A percentile compares a stretch with the other conserved stretches of the same genome.
Conservation (phyloP, 2,329 filamentous ascomycete species). For the Pseudocercospora crystallina region DNA sequence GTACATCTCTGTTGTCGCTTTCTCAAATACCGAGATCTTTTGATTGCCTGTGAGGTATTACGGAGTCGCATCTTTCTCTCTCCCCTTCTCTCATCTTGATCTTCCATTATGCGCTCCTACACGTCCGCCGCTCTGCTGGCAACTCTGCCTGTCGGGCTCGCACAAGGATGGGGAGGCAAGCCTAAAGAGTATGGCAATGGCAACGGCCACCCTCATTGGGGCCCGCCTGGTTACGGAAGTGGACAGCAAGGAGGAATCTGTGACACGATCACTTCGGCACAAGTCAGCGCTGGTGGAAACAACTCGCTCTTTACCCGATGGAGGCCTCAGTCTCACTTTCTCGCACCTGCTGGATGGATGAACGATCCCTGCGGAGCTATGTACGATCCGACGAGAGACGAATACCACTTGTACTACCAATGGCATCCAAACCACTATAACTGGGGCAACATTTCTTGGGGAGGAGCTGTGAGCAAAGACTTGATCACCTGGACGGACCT, state of each 20-base stretch:
- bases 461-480: constrained; percentile 54
- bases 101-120: constrained; percentile 9
- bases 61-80: not conserved
- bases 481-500: constrained; percentile 45
- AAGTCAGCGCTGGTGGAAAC: constrained; percentile 41
- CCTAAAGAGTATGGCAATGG: too few relatives aligned
- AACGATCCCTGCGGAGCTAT: constrained; percentile 53
- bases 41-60: too few relatives aligned
- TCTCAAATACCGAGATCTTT: too few relatives aligned
- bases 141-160: constrained; percentile 5
- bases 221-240: not conserved
- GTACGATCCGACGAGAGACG: constrained; percentile 49
- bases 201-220: too few relatives aligned
- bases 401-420: constrained; percentile 57
- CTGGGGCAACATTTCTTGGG: constrained; percentile 53
- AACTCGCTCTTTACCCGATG: constrained; percentile 52
- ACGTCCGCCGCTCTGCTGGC: constrained; percentile 13
- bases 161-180: not conserved
- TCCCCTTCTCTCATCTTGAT: not conserved
- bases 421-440: constrained; percentile 50
- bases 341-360: constrained; percentile 51
- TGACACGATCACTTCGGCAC: constrained; percentile 31
- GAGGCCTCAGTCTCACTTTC: constrained; percentile 48
- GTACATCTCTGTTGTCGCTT: too few relatives aligned
- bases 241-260: constrained; percentile 13